Evolutionary conservation across 768 basidiomycete species (phyloP), one percentile per base, ranked within the genome.

Genomic region (Rhizopogon salebrosus): DNA sequence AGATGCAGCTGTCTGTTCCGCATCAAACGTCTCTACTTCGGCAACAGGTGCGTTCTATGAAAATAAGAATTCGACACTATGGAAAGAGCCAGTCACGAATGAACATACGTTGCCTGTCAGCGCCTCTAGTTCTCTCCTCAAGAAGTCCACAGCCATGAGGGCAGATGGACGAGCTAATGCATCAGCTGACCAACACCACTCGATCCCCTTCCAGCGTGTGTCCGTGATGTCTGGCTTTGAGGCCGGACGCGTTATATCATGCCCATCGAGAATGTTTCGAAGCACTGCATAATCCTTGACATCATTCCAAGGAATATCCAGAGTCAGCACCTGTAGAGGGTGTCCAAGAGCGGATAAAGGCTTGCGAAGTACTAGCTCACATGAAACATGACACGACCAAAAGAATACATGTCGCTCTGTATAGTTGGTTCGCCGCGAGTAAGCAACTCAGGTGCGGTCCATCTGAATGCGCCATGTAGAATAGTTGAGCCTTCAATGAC

Each of bases 371-470:
- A n/a, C 5, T n/a, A 36, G 41, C 49, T 23, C 24, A 52, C 43
- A 9, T 52, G 41, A 16, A 48, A 24, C 18, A 60, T 58, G 23
- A 68, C 53, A 48, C 62, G 62, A 5, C 62, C 68, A 48, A 67
- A 63, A 8, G 68, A 68, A 54, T 69, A 78, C 11, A 76, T 69
- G 60, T 78, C 76, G 41, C 62, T 71, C 24, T 59, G 61, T 23
- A 6, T 31, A 1, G 39, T 41, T 4, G 24, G 24, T 9, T 64
- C 62, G 26, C 67, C 63, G 11, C 64, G 61, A 9, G 60, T 49
- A 53, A 72, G 75, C 3, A 76, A 59, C n/a, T 67, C 55, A 0
- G 72, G 58, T 37, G 75, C 74, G 4, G 74, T 70, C 74, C 75
- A 76, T 0, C 76, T 67, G 18, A 75, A 63, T 7, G 72, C 71